A percentile compares a stretch with the other conserved stretches of the same genome.
Evolutionary conservation across 1,139 yeast genomes (phyloP).

Genomic region (Wickerhamomyces sp.): DNA sequence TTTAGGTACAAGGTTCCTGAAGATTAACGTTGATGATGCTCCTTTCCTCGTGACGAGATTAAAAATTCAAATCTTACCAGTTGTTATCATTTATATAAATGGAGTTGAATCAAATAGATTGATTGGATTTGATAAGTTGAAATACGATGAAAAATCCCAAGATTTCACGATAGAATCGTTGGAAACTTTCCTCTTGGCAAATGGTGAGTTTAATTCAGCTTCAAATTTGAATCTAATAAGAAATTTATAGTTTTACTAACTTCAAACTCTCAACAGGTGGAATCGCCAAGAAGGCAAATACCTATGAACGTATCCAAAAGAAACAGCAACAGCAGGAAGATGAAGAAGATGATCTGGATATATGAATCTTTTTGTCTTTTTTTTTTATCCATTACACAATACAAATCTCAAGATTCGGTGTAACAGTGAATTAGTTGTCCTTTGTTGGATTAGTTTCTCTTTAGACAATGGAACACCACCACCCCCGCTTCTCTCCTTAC

Average conservation of each 20-base stretch:
- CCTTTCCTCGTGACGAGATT: slow-evolving; percentile 68
- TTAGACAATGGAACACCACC: neutral
- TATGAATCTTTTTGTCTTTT: too few relatives aligned
- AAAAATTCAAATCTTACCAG: slow-evolving; percentile 63
- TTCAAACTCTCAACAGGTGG: slow-evolving; percentile 16
- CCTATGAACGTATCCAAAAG: slow-evolving; percentile 16
- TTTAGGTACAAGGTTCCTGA: slow-evolving; percentile 46
- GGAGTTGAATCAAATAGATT: slow-evolving; percentile 57
- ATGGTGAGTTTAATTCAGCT: slow-evolving; percentile 26
- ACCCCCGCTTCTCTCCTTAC: too few relatives aligned
- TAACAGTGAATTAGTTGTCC: neutral
- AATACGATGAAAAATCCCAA: slow-evolving; percentile 31
- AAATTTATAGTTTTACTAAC: slow-evolving; percentile 24
- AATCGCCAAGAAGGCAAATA: slow-evolving; percentile 16
- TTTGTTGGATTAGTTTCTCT: neutral
- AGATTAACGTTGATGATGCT: slow-evolving; percentile 58
- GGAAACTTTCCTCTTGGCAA: slow-evolving; percentile 37
- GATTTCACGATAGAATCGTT: slow-evolving; percentile 38
- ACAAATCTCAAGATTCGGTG: too few relatives aligned
- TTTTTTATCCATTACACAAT: too few relatives aligned
- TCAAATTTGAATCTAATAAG: neutral
- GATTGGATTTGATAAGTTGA: slow-evolving; percentile 64
- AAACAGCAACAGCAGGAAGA: slow-evolving; percentile 1
- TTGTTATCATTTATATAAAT: slow-evolving; percentile 54
- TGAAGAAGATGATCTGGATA: slow-evolving; percentile 31